These are phyloP conservation scores for Rhododendron ferrugineum DNA, from an alignment of 148 eudicot species.

Conservation along the genomic window DNA sequence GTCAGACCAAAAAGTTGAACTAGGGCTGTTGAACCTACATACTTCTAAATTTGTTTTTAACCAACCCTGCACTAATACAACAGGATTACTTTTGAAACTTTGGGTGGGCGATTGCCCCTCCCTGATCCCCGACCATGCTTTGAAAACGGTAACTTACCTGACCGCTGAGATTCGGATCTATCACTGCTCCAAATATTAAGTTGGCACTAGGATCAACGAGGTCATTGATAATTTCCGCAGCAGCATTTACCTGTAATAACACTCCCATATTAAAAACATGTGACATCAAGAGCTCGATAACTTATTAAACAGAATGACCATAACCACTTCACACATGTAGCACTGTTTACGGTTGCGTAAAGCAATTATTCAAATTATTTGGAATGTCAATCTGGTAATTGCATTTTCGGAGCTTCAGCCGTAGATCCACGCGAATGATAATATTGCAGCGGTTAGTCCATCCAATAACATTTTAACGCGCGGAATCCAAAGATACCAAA, in stretches of 20 bases:
- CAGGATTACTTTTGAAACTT: not conserved
- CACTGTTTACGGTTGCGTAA: not conserved
- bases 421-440: too few species aligned
- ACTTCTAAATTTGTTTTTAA: not conserved
- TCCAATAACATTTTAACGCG: too few species aligned
- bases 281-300: not conserved
- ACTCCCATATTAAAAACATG: not conserved
- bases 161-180: slow-evolving; percentile 87
- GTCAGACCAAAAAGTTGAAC: not conserved
- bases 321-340: not conserved
- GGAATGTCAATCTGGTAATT: not conserved
- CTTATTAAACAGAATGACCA: not conserved
- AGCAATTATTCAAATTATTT: not conserved
- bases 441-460: too few species aligned
- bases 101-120: not conserved
- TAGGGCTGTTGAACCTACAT: not conserved
- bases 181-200: slow-evolving; percentile 93
- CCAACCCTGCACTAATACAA: not conserved
- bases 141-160: slow-evolving; percentile 48
- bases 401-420: not conserved
- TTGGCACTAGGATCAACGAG: slow-evolving; percentile 98
- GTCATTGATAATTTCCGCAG: slow-evolving; percentile 98
- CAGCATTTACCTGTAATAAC: slow-evolving; percentile 82
- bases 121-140: not conserved
- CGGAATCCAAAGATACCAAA: too few species aligned